Evolutionary conservation across 2,329 filamentous ascomycete species (phyloP).

Genomic region (Fusarium robinianum): DNA sequence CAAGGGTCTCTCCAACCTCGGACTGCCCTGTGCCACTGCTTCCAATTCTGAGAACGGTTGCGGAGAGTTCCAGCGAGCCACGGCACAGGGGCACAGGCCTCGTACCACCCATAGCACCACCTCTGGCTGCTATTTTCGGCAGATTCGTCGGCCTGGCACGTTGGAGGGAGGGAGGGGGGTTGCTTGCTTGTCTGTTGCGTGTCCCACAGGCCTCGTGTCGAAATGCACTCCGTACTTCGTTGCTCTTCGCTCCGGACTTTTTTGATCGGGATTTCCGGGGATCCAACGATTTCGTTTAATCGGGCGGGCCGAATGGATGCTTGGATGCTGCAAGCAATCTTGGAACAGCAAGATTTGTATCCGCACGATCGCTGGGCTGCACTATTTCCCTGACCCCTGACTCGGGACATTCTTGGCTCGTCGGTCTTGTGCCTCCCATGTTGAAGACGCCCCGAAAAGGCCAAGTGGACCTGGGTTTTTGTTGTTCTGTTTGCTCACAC

Average conservation of each 20-base stretch:
- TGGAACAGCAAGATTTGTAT: no score
- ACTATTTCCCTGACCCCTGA: no score
- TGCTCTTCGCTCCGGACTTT: conserved; percentile 1
- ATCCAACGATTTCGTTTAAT: background rate
- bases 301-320: no score
- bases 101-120: conserved; percentile 15
- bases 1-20: no score
- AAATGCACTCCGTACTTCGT: background rate
- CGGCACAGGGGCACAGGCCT: conserved; percentile 11
- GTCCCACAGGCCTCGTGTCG: conserved; percentile 2
- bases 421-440: conserved; percentile 5
- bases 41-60: conserved; percentile 3
- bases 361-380: background rate
- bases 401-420: conserved; percentile 8
- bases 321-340: no score
- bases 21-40: no score
- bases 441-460: conserved; percentile 8
- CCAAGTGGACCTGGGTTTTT: no score
- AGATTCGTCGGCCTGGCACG: conserved; percentile 11
- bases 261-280: background rate
- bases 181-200: conserved; percentile 12
- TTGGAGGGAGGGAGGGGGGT: no score
- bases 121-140: conserved; percentile 33
- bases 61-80: conserved; percentile 7
- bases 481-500: conserved; percentile 17